phyloP scores from a whole-genome alignment of 139 green algal genomes.

The Pleodorina starrii region DNA sequence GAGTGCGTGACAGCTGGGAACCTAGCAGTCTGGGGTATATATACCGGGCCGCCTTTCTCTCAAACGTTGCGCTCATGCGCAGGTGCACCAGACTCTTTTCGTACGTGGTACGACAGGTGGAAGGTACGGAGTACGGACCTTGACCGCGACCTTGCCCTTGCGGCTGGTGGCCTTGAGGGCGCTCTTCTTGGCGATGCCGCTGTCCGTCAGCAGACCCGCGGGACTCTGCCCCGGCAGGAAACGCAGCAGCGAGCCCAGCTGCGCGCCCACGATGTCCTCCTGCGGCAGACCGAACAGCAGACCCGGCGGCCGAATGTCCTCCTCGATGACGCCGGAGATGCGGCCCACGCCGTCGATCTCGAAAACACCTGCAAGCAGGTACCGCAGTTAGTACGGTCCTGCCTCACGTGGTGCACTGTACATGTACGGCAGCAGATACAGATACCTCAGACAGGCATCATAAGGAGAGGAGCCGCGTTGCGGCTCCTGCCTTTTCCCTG shows the following conservation, averaged over 20 bases:
- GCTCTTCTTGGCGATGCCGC: constrained; percentile 41
- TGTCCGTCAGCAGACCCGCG: constrained; percentile 27
- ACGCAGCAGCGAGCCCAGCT: constrained; percentile 2
- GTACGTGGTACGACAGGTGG: too few species aligned
- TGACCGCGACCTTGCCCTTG: not conserved
- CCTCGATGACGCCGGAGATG: not conserved
- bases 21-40: too few species aligned
- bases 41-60: too few species aligned
- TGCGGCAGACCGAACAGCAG: constrained; percentile 17
- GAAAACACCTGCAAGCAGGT: not conserved
- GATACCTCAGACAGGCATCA: too few species aligned
- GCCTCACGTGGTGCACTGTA: too few species aligned
- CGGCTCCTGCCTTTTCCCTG: too few species aligned
- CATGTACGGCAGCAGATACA: too few species aligned
- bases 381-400: not conserved
- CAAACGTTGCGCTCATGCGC: too few species aligned
- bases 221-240: constrained; percentile 21
- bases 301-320: constrained; percentile 4
- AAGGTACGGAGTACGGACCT: too few species aligned
- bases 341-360: not conserved
- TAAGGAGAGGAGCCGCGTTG: too few species aligned
- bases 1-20: too few species aligned
- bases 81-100: too few species aligned
- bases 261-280: not conserved
- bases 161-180: not conserved